Percentiles rank a stretch among this genome's conserved stretches.
Evolutionary conservation across 345 rosid species (phyloP).

Genomic region (Populus nigra): DNA sequence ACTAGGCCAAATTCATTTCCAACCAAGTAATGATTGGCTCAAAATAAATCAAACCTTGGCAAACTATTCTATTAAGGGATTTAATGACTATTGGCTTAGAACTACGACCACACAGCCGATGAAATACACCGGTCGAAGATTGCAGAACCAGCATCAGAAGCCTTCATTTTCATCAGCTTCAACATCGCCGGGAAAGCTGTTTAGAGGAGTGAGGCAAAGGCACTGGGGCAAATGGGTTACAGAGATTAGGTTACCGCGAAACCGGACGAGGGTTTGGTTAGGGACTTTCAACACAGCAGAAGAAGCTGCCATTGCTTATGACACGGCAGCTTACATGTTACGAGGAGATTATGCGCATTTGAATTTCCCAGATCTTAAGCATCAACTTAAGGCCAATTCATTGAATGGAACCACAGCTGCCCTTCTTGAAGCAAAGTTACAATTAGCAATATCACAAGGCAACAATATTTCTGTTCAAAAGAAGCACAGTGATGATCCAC

Average conservation of each 20-base stretch:
- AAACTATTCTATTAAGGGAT: slow-evolving; percentile 37
- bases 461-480: slow-evolving; percentile 9
- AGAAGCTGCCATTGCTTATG: slow-evolving; percentile 90
- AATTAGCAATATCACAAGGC: slow-evolving; percentile 48
- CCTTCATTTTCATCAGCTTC: slow-evolving; percentile 14
- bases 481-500: slow-evolving; percentile 14
- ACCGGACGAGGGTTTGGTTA: slow-evolving; percentile 93
- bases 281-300: slow-evolving; percentile 94
- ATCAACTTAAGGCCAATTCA: slow-evolving; percentile 47
- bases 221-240: slow-evolving; percentile 99
- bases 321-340: slow-evolving; percentile 82
- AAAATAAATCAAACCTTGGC: slow-evolving; percentile 37
- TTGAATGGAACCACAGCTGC: slow-evolving; percentile 48
- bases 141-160: slow-evolving; percentile 36
- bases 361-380: slow-evolving; percentile 77
- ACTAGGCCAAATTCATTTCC: slow-evolving; percentile 22
- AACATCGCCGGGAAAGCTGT: slow-evolving; percentile 55
- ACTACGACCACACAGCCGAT: slow-evolving; percentile 63
- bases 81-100: slow-evolving; percentile 52
- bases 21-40: slow-evolving; percentile 41
- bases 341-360: slow-evolving; percentile 86
- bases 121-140: slow-evolving; percentile 50
- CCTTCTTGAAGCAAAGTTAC: slow-evolving; percentile 70
- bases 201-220: slow-evolving; percentile 90
- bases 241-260: slow-evolving; percentile 87